Percentiles rank a stretch among this genome's conserved stretches.
Evolutionary conservation across 768 basidiomycete species (phyloP).

Genomic region (Boletus pseudo-olivaceus): DNA sequence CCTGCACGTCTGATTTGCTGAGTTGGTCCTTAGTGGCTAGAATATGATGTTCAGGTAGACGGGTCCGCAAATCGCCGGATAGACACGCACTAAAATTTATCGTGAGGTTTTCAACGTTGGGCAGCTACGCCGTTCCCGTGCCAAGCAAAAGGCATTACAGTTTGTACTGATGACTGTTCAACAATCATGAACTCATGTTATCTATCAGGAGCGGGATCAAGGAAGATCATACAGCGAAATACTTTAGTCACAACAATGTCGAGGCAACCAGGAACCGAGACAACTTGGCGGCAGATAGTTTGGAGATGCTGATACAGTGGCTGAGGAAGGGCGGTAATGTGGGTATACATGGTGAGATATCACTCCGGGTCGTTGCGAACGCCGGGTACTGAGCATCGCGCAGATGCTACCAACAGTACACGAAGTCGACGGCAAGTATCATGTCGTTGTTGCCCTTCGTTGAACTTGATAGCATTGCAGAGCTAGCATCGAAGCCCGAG

Average conservation of each 20-base stretch:
- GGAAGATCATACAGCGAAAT: slow-evolving; percentile 87
- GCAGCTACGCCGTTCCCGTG: slow-evolving; percentile 84
- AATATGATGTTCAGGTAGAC: slow-evolving; percentile 90
- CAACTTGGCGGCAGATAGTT: slow-evolving; percentile 80
- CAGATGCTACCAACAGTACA: slow-evolving; percentile 97
- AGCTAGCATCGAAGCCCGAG: slow-evolving; percentile 78
- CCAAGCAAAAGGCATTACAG: slow-evolving; percentile 75
- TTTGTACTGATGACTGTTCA: slow-evolving; percentile 29
- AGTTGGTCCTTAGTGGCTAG: slow-evolving; percentile 76
- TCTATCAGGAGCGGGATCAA: slow-evolving; percentile 66
- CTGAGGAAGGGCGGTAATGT: slow-evolving; percentile 94
- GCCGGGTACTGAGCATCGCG: neutral
- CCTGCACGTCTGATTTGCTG: slow-evolving; percentile 1
- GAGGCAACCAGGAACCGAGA: slow-evolving; percentile 78
- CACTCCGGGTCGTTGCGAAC: neutral
- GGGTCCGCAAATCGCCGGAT: neutral
- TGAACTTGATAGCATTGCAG: slow-evolving; percentile 36
- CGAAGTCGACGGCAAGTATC: slow-evolving; percentile 58
- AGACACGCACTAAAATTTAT: slow-evolving; percentile 1
- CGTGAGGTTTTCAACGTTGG: slow-evolving; percentile 95
- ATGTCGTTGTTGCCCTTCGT: neutral
- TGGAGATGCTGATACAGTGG: slow-evolving; percentile 95
- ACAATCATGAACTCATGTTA: slow-evolving; percentile 3
- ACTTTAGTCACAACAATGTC: slow-evolving; percentile 84
- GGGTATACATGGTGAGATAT: slow-evolving; percentile 82